These are phyloP conservation scores for Cephalotrichum gorgonifer DNA, from an alignment of 2,329 filamentous ascomycete genomes.

Conservation along the genomic window DNA sequence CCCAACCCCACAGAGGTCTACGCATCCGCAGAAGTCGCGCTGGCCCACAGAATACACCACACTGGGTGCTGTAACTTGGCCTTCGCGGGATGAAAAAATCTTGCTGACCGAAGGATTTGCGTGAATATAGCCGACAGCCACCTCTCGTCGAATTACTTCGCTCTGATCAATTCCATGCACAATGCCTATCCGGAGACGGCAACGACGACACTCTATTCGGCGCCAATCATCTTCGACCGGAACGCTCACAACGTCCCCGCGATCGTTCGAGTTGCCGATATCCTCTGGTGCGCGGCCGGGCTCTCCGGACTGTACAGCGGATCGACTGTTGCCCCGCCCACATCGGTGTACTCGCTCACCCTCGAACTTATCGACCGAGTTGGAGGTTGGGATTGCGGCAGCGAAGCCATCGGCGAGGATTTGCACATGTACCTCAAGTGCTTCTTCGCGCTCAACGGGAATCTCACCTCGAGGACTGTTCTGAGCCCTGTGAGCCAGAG, in stretches of 20 bases:
- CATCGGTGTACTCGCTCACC: conserved; percentile 63
- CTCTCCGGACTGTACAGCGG: conserved; percentile 57
- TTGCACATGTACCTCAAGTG: conserved; percentile 72
- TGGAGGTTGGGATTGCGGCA: conserved; percentile 61
- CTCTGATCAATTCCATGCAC: conserved; percentile 54
- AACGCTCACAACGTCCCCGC: conserved; percentile 59
- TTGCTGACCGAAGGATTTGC: neutral
- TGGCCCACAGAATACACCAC: too few relatives aligned
- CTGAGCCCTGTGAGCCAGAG: conserved; percentile 62
- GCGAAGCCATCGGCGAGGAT: conserved; percentile 65
- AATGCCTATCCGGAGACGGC: conserved; percentile 47
- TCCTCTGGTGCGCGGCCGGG: conserved; percentile 62
- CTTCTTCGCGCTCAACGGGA: conserved; percentile 63
- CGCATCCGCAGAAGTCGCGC: too few relatives aligned
- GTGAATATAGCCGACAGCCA: conserved; percentile 54
- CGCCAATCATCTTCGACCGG: conserved; percentile 64
- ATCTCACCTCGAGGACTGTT: conserved; percentile 53
- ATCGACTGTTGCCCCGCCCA: conserved; percentile 57
- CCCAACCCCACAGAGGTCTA: too few relatives aligned
- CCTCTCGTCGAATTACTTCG: conserved; percentile 57
- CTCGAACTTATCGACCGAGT: conserved; percentile 57
- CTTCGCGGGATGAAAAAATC: neutral
- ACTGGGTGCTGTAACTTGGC: neutral
- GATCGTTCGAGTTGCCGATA: conserved; percentile 60
- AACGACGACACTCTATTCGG: conserved; percentile 54